Evolutionary conservation across 306 rosid genomes (phyloP).

Genomic region (Glycine latifolia): DNA sequence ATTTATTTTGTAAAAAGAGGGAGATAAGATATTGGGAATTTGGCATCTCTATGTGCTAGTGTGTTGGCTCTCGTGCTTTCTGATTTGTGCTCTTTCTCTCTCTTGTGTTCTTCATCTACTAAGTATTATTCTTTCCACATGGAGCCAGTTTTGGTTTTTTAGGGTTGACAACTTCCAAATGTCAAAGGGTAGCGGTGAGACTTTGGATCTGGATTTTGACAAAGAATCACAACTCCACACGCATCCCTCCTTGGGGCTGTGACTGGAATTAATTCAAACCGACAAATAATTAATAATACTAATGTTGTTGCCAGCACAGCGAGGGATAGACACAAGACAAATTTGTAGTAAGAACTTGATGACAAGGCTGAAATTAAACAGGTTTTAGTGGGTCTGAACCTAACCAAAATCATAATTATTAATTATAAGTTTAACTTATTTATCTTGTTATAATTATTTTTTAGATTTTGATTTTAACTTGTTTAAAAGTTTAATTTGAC

Average conservation of each 20-base stretch:
- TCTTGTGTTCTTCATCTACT: no score
- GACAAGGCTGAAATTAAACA: background rate
- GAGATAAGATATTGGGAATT: constrained; percentile 6
- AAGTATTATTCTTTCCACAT: background rate
- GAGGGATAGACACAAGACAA: constrained; percentile 28
- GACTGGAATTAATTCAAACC: constrained; percentile 18
- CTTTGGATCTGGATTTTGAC: background rate
- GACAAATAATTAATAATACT: constrained; percentile 46
- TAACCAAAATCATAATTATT: no score
- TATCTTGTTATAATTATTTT: no score
- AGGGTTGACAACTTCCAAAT: constrained; percentile 54
- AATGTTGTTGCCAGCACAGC: constrained; percentile 1
- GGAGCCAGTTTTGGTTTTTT: constrained; percentile 1
- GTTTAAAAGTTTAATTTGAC: no score
- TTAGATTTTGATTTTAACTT: no score
- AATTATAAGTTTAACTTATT: no score
- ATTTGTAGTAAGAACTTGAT: background rate
- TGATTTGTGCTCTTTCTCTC: no score
- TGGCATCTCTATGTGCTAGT: constrained; percentile 45
- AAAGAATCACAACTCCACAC: constrained; percentile 32
- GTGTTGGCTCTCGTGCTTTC: no score
- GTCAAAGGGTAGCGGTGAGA: constrained; percentile 47
- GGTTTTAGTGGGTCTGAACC: no score
- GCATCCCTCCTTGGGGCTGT: constrained; percentile 11
- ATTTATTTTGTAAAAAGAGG: background rate